A percentile compares a stretch with the other conserved stretches of the same genome.
phyloP scores from a whole-genome alignment of 2,329 filamentous ascomycete genomes.

The Leptographium galeiforme region DNA sequence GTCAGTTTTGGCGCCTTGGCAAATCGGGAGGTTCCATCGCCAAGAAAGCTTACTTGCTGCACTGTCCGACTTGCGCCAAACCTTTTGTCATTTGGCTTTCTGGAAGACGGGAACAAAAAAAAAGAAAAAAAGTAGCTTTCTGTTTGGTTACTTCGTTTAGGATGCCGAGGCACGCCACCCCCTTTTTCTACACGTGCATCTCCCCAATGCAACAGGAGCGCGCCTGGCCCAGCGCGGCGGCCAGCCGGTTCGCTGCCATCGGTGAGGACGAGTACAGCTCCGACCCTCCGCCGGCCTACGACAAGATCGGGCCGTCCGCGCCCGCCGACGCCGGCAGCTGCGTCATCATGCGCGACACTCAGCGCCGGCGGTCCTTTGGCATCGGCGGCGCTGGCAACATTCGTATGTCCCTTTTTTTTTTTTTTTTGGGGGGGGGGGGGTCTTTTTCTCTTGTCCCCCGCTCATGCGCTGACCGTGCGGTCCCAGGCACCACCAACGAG shows the following conservation, averaged over 20 bases:
- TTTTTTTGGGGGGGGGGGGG: too few relatives aligned
- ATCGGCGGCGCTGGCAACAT: slow-evolving; percentile 10
- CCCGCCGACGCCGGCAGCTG: background rate
- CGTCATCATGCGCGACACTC: slow-evolving; percentile 1
- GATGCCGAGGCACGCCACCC: background rate
- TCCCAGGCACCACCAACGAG: slow-evolving; percentile 2
- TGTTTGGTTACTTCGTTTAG: background rate
- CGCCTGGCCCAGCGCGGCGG: background rate
- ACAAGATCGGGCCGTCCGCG: background rate
- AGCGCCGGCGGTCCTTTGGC: slow-evolving; percentile 7
- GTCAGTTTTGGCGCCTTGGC: too few relatives aligned
- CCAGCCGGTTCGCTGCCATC: background rate
- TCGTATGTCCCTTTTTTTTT: background rate
- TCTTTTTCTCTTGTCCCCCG: background rate
- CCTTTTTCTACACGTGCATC: background rate
- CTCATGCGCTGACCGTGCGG: background rate
- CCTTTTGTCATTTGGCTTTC: too few relatives aligned
- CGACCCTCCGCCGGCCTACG: slow-evolving; percentile 5
- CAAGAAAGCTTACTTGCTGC: slow-evolving; percentile 6
- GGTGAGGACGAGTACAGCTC: slow-evolving; percentile 3
- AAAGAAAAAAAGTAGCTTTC: too few relatives aligned
- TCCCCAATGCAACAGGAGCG: background rate
- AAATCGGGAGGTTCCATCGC: slow-evolving; percentile 2
- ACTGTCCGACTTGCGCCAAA: too few relatives aligned
- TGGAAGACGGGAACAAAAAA: too few relatives aligned